Conservation (phyloP, 2,329 filamentous ascomycete genomes). For the Fusarium sp. region DNA sequence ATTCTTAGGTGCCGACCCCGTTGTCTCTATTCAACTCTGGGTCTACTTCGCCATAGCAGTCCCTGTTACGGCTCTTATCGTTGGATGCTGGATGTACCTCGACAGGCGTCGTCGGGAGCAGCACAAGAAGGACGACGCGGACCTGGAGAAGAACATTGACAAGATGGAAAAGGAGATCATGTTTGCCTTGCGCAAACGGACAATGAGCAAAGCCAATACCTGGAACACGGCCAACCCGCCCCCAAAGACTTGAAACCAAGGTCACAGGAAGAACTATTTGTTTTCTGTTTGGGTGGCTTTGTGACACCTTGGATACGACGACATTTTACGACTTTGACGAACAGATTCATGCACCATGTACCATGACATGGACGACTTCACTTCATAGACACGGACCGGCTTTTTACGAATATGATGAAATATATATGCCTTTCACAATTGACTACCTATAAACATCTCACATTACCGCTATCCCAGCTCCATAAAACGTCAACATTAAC, state of each 20-base stretch:
- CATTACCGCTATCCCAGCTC: not conserved
- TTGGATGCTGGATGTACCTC: constrained; percentile 66
- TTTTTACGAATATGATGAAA: constrained; percentile 16
- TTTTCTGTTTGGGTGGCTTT: not conserved
- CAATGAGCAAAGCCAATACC: constrained; percentile 67
- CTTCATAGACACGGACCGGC: constrained; percentile 12
- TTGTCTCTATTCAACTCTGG: constrained; percentile 67
- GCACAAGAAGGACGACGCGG: constrained; percentile 62
- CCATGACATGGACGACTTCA: constrained; percentile 25
- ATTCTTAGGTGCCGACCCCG: constrained; percentile 48
- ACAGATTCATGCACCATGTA: constrained; percentile 19
- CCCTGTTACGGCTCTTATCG: constrained; percentile 67
- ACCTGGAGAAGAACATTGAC: constrained; percentile 67
- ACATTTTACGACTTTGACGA: constrained; percentile 29
- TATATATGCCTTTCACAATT: constrained; percentile 13
- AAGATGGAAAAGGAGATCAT: constrained; percentile 70
- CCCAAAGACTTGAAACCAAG: constrained; percentile 33
- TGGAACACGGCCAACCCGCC: constrained; percentile 59
- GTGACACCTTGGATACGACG: constrained; percentile 6
- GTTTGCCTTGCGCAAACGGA: constrained; percentile 66
- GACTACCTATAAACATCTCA: constrained; percentile 15
- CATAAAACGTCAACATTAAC: not conserved
- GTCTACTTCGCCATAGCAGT: constrained; percentile 73
- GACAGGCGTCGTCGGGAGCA: constrained; percentile 62
- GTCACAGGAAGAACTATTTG: not conserved